Base-by-base conservation (phyloP, 352 stramenopile genomes). In the Phytopythium delawarense region DNA sequence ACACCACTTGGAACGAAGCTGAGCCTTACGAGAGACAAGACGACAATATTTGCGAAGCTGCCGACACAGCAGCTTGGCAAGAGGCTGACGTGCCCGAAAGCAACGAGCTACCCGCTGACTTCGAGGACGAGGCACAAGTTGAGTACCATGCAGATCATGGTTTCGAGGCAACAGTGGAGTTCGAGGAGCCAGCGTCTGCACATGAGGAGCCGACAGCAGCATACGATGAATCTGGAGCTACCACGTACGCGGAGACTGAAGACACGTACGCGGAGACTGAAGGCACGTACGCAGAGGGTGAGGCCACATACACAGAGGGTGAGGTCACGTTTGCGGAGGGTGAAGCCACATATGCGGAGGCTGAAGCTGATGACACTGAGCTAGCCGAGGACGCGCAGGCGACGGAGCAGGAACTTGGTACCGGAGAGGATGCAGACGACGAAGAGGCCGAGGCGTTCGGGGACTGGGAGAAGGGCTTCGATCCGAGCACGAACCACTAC, bases 391-490 rank as follows among this genome's bases (percentile, higher is more conserved):
- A 52, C 7, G 2, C 20, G 32, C 13, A 34, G 59, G 67, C 23
- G 37, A 61, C n/a, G 2, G 16, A 53, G 4, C 46, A 53, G 15
- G 72, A 82, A 11, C 55, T 83, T 4, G 73, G 59, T 40, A 69
- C 75, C 42, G 72, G 57, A 7, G 76, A 79, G 40, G 83, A 89
- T 42, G 76, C 79, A 3, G 84, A 91, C 30, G 84, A 94, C 28
- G 86, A 93, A 67, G 79, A 88, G 63, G 79, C 76, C 20, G 78
- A 93, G 66, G 81, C 60, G 40, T 93, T 90, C 62, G 86, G 80
- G 2, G 84, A 93, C 61, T 95, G 86, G 84, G 86, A 95, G 58
- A 91, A 93, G 71, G 84, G 86, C 15, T 93, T 92, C 37, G 86
- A 95, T 42, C 75, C 81, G 12, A 86, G 65, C 55, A 83, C 82